Evolutionary conservation across 1,284 basidiomycete genomes (phyloP), one percentile per base, ranked within the genome.

Genomic region (Austroboletus niveus): DNA sequence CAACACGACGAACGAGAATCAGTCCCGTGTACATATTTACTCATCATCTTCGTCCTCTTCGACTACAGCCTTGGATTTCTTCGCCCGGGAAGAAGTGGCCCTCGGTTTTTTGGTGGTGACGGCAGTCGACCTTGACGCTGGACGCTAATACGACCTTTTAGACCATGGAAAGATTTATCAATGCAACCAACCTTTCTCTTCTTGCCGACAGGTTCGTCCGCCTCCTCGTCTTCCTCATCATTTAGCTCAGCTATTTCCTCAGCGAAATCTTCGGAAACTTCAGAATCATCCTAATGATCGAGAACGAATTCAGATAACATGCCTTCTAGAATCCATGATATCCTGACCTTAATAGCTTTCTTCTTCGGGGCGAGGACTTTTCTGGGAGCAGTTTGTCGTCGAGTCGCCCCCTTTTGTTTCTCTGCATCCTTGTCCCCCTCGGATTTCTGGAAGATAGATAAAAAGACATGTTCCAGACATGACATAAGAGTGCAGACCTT

Each of bases 401-500:
- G 66, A 32, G 60, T 59, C 38, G 71, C 66, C 55, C 69, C 72
- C 58, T 70, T 72, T 20, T 67, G 69, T 60, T 79, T 76, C 55
- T 76, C 76, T 22, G 42, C 61, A 27, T 65, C 63, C 39, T 65
- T 69, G 17, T 68, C 73, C 3, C 47, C 63, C 15, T 62, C 60
- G 34, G 64, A 67, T 62, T 77, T 77, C 75, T 80, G 45, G 35
- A 58, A 52, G 41, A 49, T 38, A 53, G 30, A 54, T 58, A 24
- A 24, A 17, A 59, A 51, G 43, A 54, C 41, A 24, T 24, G 12
- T 42, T 36, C 55, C 42, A 50, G 17, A 42, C 24, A 54, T 46
- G 42, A 51, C 35, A 4, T 27, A 49, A 48, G 49, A 24, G 27
- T 27, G 52, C 59, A 42, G 55, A 70, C 76, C 70, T 77, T 77